Conservation (phyloP, 352 stramenopile species). For the Pythium scleroteichum region DNA sequence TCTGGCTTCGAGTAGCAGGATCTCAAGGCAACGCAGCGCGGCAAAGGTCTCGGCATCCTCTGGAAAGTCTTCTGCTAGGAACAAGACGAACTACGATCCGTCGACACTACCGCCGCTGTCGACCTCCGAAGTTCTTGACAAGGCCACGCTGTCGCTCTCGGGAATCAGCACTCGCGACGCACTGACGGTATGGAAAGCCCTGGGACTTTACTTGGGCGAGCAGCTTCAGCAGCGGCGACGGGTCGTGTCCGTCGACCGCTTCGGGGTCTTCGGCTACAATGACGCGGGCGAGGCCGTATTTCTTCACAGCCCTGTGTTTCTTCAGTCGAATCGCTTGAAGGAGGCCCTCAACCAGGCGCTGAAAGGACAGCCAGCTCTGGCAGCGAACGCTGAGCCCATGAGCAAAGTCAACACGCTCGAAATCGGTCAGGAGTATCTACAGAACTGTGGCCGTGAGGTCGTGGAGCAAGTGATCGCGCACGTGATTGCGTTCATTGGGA, state of each 20-base stretch:
- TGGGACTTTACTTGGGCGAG: constrained; percentile 37
- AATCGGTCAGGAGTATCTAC: constrained; percentile 35
- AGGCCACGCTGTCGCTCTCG: constrained; percentile 39
- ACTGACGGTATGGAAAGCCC: constrained; percentile 39
- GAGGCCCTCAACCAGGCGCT: constrained; percentile 30
- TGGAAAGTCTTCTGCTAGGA: not conserved
- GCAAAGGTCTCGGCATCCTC: not conserved
- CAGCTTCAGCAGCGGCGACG: constrained; percentile 32
- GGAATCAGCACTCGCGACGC: constrained; percentile 34
- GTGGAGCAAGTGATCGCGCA: constrained; percentile 40
- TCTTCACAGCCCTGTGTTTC: constrained; percentile 39
- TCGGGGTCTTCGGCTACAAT: constrained; percentile 44
- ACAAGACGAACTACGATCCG: constrained; percentile 6
- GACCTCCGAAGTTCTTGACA: constrained; percentile 43
- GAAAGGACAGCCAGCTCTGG: constrained; percentile 26
- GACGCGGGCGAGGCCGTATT: constrained; percentile 40
- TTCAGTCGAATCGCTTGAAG: constrained; percentile 47
- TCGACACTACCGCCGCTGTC: constrained; percentile 15
- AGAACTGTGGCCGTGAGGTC: constrained; percentile 45
- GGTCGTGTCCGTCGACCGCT: constrained; percentile 34
- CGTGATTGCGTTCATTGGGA: constrained; percentile 40
- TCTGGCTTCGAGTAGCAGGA: not conserved
- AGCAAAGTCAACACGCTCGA: constrained; percentile 28
- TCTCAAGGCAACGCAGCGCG: constrained; percentile 2
- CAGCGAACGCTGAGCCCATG: constrained; percentile 25